phyloP scores from a whole-genome alignment of 306 rosid species.

The Phaseolus lunatus region DNA sequence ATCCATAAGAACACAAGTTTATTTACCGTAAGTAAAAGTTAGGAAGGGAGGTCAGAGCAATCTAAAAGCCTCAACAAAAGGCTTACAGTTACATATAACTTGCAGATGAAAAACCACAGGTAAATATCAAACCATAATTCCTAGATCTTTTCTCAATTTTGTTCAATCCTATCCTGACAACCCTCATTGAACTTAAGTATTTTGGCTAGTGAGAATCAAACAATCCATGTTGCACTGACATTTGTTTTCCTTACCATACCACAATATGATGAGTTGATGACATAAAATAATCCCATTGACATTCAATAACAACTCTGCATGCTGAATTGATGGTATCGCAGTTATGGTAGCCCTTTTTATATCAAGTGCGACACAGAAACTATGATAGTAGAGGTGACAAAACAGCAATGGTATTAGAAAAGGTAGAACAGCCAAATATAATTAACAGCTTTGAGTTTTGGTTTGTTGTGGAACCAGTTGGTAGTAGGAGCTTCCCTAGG shows the following conservation, averaged over 20 bases:
- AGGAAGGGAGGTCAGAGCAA: slow-evolving; percentile 16
- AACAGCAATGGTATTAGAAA: slow-evolving; percentile 7
- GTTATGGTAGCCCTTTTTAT: neutral
- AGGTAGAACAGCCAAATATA: slow-evolving; percentile 20
- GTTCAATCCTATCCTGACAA: neutral
- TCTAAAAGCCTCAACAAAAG: slow-evolving; percentile 3
- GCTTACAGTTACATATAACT: slow-evolving; percentile 2
- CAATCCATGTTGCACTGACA: neutral
- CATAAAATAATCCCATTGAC: slow-evolving; percentile 7
- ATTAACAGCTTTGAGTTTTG: neutral
- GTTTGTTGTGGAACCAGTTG: slow-evolving; percentile 17
- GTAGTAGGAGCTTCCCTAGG: slow-evolving; percentile 6
- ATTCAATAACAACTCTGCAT: slow-evolving; percentile 20
- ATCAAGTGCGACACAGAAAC: neutral
- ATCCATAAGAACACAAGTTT: neutral
- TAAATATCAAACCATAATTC: neutral
- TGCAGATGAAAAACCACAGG: neutral
- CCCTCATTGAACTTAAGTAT: neutral
- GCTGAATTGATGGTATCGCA: slow-evolving; percentile 14
- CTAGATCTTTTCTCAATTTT: slow-evolving; percentile 4
- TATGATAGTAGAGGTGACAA: neutral
- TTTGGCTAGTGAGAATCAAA: slow-evolving; percentile 20
- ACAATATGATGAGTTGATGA: slow-evolving; percentile 1
- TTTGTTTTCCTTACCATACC: slow-evolving; percentile 19
- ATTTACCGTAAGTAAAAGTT: neutral